A percentile compares a stretch with the other conserved stretches of the same genome.
Evolutionary conservation across 345 rosid species (phyloP).

Genomic region (Melaleuca quinquenervia): DNA sequence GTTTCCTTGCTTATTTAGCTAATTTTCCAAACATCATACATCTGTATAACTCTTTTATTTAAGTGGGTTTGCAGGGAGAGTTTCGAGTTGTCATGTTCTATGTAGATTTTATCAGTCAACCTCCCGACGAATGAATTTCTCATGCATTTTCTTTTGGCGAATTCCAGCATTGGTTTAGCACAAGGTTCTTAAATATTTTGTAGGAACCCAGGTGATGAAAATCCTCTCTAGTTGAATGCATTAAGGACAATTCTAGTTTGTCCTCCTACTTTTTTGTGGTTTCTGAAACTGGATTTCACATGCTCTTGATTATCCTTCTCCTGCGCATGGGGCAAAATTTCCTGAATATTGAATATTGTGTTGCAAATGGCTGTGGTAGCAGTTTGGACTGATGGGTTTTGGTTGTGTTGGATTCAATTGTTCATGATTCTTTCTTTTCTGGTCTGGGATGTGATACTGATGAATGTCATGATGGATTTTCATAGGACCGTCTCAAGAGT

Average conservation of each 20-base stretch:
- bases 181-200: not conserved
- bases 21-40: not conserved
- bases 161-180: not conserved
- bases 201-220: not conserved
- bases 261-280: not conserved
- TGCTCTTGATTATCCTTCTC: not conserved
- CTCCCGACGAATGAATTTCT: not conserved
- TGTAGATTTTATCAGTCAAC: not conserved
- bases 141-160: not conserved
- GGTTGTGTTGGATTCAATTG: not conserved
- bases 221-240: not conserved
- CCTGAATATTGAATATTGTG: not conserved
- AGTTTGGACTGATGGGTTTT: not conserved
- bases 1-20: not conserved
- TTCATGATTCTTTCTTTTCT: not conserved
- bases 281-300: not conserved
- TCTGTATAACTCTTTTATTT: not conserved
- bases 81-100: not conserved
- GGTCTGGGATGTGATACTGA: not conserved
- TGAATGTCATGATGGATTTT: not conserved
- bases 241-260: not conserved
- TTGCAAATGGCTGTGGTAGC: not conserved
- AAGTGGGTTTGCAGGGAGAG: not conserved
- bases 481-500: not conserved
- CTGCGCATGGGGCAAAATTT: not conserved